phyloP scores from a whole-genome alignment of 768 basidiomycete species.

The Lactarius indigo region DNA sequence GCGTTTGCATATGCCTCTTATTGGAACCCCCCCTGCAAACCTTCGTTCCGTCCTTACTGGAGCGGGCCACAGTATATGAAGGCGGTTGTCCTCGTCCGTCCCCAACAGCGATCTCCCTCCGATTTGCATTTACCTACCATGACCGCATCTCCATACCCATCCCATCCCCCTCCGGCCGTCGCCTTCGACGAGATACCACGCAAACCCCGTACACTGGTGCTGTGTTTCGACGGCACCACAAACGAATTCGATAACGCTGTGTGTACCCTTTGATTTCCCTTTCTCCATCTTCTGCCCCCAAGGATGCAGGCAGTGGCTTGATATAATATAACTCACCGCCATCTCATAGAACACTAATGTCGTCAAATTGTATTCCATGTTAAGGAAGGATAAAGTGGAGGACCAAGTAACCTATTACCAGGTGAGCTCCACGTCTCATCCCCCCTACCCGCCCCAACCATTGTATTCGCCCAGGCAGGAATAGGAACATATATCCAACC shows the following conservation, averaged over 20 bases:
- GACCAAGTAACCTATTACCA: conserved; percentile 62
- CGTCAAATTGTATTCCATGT: conserved; percentile 36
- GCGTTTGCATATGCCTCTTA: not conserved
- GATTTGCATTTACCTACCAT: not conserved
- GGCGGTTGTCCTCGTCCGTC: not conserved
- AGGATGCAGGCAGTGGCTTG: not conserved
- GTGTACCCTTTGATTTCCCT: not conserved
- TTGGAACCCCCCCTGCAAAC: not conserved
- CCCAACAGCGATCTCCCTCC: not conserved
- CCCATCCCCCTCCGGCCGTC: not conserved
- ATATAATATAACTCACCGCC: not conserved
- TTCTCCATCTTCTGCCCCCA: not conserved
- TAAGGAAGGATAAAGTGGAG: conserved; percentile 36
- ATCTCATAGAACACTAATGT: conserved; percentile 39
- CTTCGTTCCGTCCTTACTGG: not conserved
- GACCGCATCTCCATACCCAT: not conserved
- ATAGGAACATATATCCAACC: conserved; percentile 54
- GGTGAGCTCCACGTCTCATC: conserved; percentile 33
- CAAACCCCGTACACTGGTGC: conserved; percentile 21
- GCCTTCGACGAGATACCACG: conserved; percentile 21
- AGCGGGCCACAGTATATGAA: not conserved
- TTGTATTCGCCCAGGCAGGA: conserved; percentile 37
- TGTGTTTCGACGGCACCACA: conserved; percentile 26
- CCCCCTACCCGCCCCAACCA: not conserved
- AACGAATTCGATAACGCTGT: conserved; percentile 9